phyloP scores from a whole-genome alignment of 768 basidiomycete species.

The Lentinula detonsa region DNA sequence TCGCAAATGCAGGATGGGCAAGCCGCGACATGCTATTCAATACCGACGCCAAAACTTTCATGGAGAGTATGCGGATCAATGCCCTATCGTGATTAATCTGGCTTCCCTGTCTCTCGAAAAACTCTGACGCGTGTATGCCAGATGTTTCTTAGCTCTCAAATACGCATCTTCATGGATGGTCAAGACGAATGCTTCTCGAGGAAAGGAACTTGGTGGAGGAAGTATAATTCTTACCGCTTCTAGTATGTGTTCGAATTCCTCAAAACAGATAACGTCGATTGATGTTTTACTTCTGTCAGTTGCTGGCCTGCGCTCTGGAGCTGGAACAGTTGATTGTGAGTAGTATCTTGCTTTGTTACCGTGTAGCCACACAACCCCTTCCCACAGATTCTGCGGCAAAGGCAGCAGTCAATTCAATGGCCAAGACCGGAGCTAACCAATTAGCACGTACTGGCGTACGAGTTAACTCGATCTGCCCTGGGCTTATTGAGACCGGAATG shows the following conservation, averaged over 20 bases:
- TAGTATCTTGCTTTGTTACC: slow-evolving; percentile 8
- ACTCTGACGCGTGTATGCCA: slow-evolving; percentile 20
- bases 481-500: slow-evolving; percentile 93
- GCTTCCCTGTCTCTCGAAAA: not conserved
- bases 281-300: slow-evolving; percentile 31
- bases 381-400: slow-evolving; percentile 82
- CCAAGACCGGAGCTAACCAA: slow-evolving; percentile 76
- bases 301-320: slow-evolving; percentile 79
- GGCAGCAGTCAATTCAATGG: slow-evolving; percentile 88
- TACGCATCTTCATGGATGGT: slow-evolving; percentile 81
- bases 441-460: slow-evolving; percentile 79
- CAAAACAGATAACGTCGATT: too few relatives aligned
- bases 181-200: slow-evolving; percentile 54
- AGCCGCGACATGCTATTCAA: slow-evolving; percentile 40
- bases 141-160: slow-evolving; percentile 88
- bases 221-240: slow-evolving; percentile 89
- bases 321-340: slow-evolving; percentile 78
- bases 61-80: slow-evolving; percentile 76
- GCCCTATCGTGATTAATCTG: slow-evolving; percentile 39
- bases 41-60: slow-evolving; percentile 60
- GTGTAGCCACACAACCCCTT: slow-evolving; percentile 9
- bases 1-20: slow-evolving; percentile 87
- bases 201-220: slow-evolving; percentile 66
- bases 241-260: slow-evolving; percentile 31
- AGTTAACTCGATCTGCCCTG: slow-evolving; percentile 87